Conservation (phyloP, 371 early-diverging fungal genomes). For the Lichtheimia hyalospora region DNA sequence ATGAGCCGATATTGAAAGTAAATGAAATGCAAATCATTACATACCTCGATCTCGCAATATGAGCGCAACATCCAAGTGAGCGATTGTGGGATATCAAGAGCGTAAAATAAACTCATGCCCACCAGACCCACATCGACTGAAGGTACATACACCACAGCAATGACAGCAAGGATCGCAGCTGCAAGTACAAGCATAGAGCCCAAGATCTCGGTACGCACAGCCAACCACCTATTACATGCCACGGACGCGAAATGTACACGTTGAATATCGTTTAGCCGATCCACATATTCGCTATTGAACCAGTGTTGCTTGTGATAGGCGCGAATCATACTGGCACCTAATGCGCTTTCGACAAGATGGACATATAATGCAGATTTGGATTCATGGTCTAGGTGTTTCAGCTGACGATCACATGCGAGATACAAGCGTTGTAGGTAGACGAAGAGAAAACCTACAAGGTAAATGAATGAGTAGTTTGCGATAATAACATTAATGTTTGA, state of each 20-base stretch:
- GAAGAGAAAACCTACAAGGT: constrained; percentile 47
- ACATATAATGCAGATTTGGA: constrained; percentile 81
- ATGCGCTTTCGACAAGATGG: constrained; percentile 73
- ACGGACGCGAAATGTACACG: constrained; percentile 78
- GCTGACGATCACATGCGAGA: constrained; percentile 68
- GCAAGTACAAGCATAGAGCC: constrained; percentile 65
- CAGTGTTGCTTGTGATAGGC: constrained; percentile 71
- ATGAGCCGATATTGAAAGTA: constrained; percentile 37
- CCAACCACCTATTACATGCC: constrained; percentile 87
- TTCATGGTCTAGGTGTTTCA: constrained; percentile 78
- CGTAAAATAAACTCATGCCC: constrained; percentile 86
- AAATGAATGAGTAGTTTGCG: neutral
- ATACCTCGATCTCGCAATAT: constrained; percentile 44
- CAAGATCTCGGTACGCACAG: constrained; percentile 82
- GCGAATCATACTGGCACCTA: constrained; percentile 80
- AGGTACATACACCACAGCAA: constrained; percentile 42
- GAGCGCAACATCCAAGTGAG: constrained; percentile 82
- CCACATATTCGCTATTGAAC: constrained; percentile 73
- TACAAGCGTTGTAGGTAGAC: constrained; percentile 69
- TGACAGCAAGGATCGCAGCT: constrained; percentile 65
- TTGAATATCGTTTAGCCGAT: constrained; percentile 74
- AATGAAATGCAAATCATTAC: constrained; percentile 59
- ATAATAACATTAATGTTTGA: neutral
- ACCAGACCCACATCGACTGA: constrained; percentile 70
- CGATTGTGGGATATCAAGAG: constrained; percentile 77